Evolutionary conservation across 2,329 filamentous ascomycete species (phyloP), one percentile per base, ranked within the genome.

Genomic region (Beauveria rudraprayagi): DNA sequence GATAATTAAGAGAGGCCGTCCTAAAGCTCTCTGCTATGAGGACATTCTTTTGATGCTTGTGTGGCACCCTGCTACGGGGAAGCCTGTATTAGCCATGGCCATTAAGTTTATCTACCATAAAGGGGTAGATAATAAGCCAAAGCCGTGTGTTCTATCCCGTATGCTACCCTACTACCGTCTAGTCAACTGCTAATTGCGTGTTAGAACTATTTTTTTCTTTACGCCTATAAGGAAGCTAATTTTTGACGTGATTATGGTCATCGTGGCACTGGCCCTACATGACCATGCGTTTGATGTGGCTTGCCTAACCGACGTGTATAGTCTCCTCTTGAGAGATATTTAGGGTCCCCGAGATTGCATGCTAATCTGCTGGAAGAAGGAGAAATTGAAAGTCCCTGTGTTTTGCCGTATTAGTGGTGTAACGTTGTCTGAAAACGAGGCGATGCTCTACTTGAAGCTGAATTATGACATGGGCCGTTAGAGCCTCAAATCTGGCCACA

Each of bases 151-250:
- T 24, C 24, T 24, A 24, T 24, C 24, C 24, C 24, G 4, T 4
- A 24, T 24, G 24, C 24, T 4, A 24, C 24, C 24, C 4, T 4
- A 24, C 24, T 24, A 24, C 24, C 24, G 24, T 4, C 24, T 24
- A 24, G 24, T 24, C 24, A 4, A 24, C 24, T 60, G 4, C 56
- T 66, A 54, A 67, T 43, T 47, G 53, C 3, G 26, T 28, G 5
- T 48, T 56, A 72, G 65, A 56, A 71, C 66, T 14, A 65, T 70
- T 24, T 70, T 72, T 56, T 71, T 65, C 62, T 69, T 73, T 41
- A 68, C 64, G 1, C 64, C 61, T 37, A 67, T 62, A 4, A 67
- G 57, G 52, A 70, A 64, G 61, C 48, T 72, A 2, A 66, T 72
- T 26, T 70, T 72, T 60, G 68, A 62, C 58, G 37, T 56, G 17